These are phyloP conservation scores for Cyberlindnera subsufficiens DNA, from an alignment of 805 yeast species.

Conservation along the genomic window DNA sequence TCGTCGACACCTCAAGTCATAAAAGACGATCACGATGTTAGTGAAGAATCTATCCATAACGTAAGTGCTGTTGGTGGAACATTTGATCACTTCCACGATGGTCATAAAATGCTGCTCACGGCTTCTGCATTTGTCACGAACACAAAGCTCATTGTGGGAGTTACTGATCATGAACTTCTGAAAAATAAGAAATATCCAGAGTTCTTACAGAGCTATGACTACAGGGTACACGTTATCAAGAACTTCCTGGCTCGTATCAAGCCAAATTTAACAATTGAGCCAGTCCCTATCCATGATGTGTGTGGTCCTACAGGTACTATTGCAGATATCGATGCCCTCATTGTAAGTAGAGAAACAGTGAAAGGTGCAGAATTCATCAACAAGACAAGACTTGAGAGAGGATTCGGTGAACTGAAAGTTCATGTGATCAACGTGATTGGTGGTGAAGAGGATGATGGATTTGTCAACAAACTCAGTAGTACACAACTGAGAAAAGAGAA, in stretches of 20 bases:
- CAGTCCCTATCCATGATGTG: slow-evolving; percentile 68
- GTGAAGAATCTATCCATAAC: slow-evolving; percentile 23
- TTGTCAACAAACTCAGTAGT: slow-evolving; percentile 77
- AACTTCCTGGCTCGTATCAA: slow-evolving; percentile 43
- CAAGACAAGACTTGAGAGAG: slow-evolving; percentile 49
- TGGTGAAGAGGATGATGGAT: slow-evolving; percentile 46
- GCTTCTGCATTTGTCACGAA: slow-evolving; percentile 60
- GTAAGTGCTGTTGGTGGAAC: slow-evolving; percentile 87
- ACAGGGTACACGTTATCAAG: slow-evolving; percentile 41
- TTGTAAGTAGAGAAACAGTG: slow-evolving; percentile 75
- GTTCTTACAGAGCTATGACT: slow-evolving; percentile 50
- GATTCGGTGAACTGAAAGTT: slow-evolving; percentile 45
- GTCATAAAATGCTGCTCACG: slow-evolving; percentile 82
- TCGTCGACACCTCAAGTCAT: not conserved
- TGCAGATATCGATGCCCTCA: slow-evolving; percentile 67
- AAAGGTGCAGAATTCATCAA: slow-evolving; percentile 75
- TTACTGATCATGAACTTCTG: slow-evolving; percentile 72
- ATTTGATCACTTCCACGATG: slow-evolving; percentile 93
- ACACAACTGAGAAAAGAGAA: slow-evolving; percentile 58
- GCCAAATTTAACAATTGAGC: slow-evolving; percentile 41
- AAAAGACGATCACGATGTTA: slow-evolving; percentile 13
- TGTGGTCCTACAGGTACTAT: slow-evolving; percentile 91
- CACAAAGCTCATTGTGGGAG: slow-evolving; percentile 62
- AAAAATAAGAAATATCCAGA: slow-evolving; percentile 70
- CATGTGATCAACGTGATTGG: slow-evolving; percentile 63